phyloP scores from a whole-genome alignment of 2,329 filamentous ascomycete species.

The Drechslera avenae region DNA sequence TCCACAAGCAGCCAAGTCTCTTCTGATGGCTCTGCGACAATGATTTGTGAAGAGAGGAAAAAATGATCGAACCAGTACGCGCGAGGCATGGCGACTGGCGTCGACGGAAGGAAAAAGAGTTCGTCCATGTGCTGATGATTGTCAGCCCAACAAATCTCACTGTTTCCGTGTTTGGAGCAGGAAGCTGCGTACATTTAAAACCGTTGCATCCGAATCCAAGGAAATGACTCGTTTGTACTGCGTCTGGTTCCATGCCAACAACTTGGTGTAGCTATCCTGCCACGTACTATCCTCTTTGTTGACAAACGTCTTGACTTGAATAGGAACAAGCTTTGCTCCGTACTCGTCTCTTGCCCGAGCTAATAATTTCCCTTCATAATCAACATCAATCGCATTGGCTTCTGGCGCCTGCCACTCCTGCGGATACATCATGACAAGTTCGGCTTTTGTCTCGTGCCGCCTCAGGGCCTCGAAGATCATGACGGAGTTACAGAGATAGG shows the following conservation, averaged over 20 bases:
- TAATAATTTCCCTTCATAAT: too few species aligned
- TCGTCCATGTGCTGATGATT: too few species aligned
- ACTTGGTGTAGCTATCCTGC: not conserved
- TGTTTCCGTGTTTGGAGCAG: too few species aligned
- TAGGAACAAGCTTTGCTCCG: too few species aligned
- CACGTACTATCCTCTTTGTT: not conserved
- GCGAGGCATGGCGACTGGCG: too few species aligned
- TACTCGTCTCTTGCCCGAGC: too few species aligned
- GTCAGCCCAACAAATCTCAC: too few species aligned
- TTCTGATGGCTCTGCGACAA: conserved; percentile 63
- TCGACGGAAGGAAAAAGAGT: too few species aligned
- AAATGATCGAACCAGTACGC: conserved; percentile 43
- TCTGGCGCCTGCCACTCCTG: not conserved
- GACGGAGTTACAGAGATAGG: conserved; percentile 43
- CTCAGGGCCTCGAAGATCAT: conserved; percentile 49
- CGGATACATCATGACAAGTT: conserved; percentile 10
- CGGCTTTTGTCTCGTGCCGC: conserved; percentile 34
- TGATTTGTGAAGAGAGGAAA: conserved; percentile 60
- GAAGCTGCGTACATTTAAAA: conserved; percentile 2
- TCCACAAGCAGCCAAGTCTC: conserved; percentile 52
- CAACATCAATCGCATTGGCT: too few species aligned
- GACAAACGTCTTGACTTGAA: not conserved
- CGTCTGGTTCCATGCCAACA: not conserved
- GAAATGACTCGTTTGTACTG: conserved; percentile 1
- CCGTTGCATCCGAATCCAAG: not conserved